Percentiles rank a stretch among this genome's conserved stretches.
Evolutionary conservation across 208 protist species (phyloP).

Genomic region (Porcisia deanei): DNA sequence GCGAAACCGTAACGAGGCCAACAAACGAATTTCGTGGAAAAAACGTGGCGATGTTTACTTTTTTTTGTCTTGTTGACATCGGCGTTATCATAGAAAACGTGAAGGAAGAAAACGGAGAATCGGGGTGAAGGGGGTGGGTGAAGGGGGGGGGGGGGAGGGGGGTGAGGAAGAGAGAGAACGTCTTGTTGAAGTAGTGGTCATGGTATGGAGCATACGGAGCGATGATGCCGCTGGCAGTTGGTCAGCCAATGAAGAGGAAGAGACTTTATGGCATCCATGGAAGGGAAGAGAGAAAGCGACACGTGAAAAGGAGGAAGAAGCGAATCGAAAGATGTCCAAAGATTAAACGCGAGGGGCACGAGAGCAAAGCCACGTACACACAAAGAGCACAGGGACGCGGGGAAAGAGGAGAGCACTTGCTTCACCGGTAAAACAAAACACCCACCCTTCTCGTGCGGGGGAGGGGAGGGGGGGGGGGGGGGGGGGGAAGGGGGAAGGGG

Average conservation of each 20-base stretch:
- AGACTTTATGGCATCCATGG: not conserved
- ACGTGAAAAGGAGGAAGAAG: not conserved
- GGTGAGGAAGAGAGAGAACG: not conserved
- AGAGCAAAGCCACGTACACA: not conserved
- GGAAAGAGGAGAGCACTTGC: not conserved
- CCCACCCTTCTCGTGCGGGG: not conserved
- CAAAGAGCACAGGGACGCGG: not conserved
- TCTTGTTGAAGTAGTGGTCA: not conserved
- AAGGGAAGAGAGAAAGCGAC: not conserved
- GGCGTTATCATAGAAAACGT: not conserved
- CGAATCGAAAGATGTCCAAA: not conserved
- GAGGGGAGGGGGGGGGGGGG: not conserved
- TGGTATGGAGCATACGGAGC: not conserved
- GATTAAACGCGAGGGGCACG: not conserved
- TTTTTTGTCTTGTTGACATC: no score
- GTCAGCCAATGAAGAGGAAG: not conserved
- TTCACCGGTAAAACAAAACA: not conserved
- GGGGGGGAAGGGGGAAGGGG: not conserved
- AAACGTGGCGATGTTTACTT: no score
- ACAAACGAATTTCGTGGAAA: no score
- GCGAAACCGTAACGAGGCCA: no score
- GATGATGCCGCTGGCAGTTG: not conserved
- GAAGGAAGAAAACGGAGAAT: not conserved
- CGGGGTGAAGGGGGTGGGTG: not conserved
- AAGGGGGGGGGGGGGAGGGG: not conserved